Conservation (phyloP, 768 basidiomycete genomes). For the Nidularia sp. region DNA sequence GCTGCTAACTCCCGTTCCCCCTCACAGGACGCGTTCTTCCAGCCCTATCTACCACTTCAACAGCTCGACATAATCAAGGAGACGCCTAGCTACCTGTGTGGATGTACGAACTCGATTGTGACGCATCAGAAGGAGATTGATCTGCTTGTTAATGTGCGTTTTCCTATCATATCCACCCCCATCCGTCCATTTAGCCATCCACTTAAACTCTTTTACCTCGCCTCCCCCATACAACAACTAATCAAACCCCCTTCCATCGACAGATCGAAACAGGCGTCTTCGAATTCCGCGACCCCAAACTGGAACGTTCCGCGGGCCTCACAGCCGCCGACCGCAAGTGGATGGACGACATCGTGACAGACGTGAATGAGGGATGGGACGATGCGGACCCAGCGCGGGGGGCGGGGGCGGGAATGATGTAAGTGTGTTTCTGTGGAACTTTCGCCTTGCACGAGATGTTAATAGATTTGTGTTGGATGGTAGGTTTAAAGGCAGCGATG, state of each 20-base stretch:
- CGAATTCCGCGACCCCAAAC: constrained; percentile 79
- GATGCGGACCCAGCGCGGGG: constrained; percentile 55
- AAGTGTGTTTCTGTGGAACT: constrained; percentile 37
- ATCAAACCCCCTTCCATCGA: neutral
- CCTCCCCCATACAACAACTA: too few relatives aligned
- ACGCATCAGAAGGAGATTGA: constrained; percentile 92
- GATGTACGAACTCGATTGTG: constrained; percentile 94
- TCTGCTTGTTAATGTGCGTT: constrained; percentile 77
- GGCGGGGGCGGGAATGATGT: constrained; percentile 39
- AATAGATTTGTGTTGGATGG: neutral
- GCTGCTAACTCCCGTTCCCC: too few relatives aligned
- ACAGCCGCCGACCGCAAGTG: constrained; percentile 95
- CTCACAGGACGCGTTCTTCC: constrained; percentile 88
- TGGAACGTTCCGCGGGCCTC: constrained; percentile 75
- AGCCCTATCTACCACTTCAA: constrained; percentile 94
- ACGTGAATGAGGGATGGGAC: constrained; percentile 81
- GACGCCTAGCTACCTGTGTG: constrained; percentile 83
- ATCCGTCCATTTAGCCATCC: constrained; percentile 1
- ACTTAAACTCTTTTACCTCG: neutral
- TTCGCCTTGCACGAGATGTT: neutral
- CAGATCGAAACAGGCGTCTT: constrained; percentile 84
- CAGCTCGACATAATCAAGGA: constrained; percentile 86
- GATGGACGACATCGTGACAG: constrained; percentile 92
- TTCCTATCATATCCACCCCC: neutral
- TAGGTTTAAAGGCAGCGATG: constrained; percentile 94